Percentiles rank a stretch among this genome's conserved stretches.
Evolutionary conservation across 768 basidiomycete genomes (phyloP).

Genomic region (Lactarius trivialis): DNA sequence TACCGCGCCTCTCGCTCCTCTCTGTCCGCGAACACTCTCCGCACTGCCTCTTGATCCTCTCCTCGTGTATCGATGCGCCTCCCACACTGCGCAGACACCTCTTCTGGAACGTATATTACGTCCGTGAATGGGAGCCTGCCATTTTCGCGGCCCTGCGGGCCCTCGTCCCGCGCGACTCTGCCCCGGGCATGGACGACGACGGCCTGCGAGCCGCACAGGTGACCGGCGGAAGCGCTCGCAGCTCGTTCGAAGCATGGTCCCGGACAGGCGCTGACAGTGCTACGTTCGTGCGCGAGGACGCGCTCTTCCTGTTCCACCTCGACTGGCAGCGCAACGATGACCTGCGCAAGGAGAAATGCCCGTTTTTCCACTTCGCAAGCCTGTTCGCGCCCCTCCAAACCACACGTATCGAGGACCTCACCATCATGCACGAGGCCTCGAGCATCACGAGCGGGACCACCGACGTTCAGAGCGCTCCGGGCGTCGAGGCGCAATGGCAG

Average conservation of each 20-base stretch:
- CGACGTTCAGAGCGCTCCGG: no score
- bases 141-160: not conserved
- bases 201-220: constrained; percentile 1
- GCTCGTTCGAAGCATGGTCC: not conserved
- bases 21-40: constrained; percentile 3
- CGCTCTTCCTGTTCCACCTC: constrained; percentile 4
- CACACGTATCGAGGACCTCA: not conserved
- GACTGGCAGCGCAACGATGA: no score
- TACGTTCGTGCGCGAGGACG: not conserved
- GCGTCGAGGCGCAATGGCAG: not conserved
- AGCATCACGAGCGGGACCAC: not conserved
- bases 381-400: not conserved
- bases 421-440: not conserved
- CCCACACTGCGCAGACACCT: constrained; percentile 10
- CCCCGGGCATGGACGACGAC: not conserved
- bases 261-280: not conserved
- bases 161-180: constrained; percentile 5
- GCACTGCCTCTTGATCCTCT: not conserved
- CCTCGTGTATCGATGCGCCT: constrained; percentile 1
- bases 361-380: not conserved
- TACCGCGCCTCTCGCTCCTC: constrained; percentile 3
- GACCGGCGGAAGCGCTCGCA: not conserved
- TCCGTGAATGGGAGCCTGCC: not conserved
- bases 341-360: not conserved
- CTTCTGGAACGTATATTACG: not conserved